Evolutionary conservation across 2,329 filamentous ascomycete genomes (phyloP), one percentile per base, ranked within the genome.

Genomic region (Salinomyces thailandicus): DNA sequence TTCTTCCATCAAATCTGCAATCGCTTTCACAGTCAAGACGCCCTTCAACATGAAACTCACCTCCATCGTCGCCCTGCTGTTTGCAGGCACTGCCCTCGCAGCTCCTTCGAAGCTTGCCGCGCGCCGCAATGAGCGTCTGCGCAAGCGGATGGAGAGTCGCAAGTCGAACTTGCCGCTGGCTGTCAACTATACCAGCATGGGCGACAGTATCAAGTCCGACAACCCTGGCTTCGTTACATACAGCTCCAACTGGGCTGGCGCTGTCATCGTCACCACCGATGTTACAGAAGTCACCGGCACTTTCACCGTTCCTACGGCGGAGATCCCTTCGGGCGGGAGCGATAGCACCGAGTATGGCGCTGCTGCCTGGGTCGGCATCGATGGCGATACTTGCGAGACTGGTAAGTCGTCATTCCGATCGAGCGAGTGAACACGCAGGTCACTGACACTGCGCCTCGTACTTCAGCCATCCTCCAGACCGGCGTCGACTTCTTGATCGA

Each of bases 311-410:
- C 73, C 73, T 2, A 62, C 61, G 1, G 66, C 71, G 7, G 59
- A 59, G n/a, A 49, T 59, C 5, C 62, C 66, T 2, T 52, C 50
- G 6, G 60, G 60, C 17, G 58, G 57, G 15, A 53, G 49, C 18
- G 53, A 53, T n/a, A 53, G 50, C 18, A 50, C 38, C 3, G 47
- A 59, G 14, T 66, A 70, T 46, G 64, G 66, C 31, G 68, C 66
- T 15, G 67, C 68, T 2, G 71, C 70, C 8, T 77, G 72, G 73
- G 72, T 77, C 6, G 73, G 73, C 16, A 77, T 78, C 38, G 74
- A 77, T 41, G 74, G 74, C 9, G 70, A 75, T 46, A 73, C 70
- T 4, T 76, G 71, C 53, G 52, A 51, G 13, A 26, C 17, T 35
- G 61, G 36, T 19, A 32, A 6, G 37, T 35, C 9, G 9, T 4